Percentiles rank a stretch among this genome's conserved stretches.
Conservation (phyloP, 176 grass and related monocot species). For the Oryza nivara region DNA sequence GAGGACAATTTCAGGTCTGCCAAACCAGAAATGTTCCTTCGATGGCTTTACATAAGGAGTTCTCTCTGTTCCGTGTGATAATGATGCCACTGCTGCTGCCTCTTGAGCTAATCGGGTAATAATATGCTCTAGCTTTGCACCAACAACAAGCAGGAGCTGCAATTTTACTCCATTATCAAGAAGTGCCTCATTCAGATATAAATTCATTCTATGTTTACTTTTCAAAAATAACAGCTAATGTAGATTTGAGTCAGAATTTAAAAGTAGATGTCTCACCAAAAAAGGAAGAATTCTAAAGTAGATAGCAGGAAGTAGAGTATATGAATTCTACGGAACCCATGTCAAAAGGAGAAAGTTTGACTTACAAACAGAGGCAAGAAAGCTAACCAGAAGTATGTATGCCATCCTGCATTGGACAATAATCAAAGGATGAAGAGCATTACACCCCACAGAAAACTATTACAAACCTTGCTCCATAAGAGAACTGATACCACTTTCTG, state of each 20-base stretch:
- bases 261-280: not conserved
- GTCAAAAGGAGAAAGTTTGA: not conserved
- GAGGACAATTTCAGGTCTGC: slow-evolving; percentile 60
- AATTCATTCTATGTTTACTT: not conserved
- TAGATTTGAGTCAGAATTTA: slow-evolving; percentile 22
- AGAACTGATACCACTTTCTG: not conserved
- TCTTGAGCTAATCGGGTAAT: slow-evolving; percentile 81
- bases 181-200: not conserved
- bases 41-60: slow-evolving; percentile 57
- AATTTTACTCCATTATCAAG: slow-evolving; percentile 40
- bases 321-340: not conserved
- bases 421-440: slow-evolving; percentile 22
- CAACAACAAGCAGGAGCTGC: slow-evolving; percentile 83
- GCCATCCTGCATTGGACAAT: slow-evolving; percentile 85
- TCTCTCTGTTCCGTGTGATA: slow-evolving; percentile 3
- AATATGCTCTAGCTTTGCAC: slow-evolving; percentile 85
- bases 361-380: slow-evolving; percentile 96
- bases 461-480: slow-evolving; percentile 26
- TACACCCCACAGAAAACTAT: not conserved
- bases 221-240: not conserved
- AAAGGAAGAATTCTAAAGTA: not conserved
- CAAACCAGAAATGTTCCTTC: slow-evolving; percentile 86
- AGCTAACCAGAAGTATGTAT: slow-evolving; percentile 94
- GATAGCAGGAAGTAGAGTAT: not conserved
- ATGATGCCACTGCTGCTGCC: slow-evolving; percentile 22